A percentile compares a stretch with the other conserved stretches of the same genome.
Conservation (phyloP, 305 asterid genomes). For the Striga hermonthica region DNA sequence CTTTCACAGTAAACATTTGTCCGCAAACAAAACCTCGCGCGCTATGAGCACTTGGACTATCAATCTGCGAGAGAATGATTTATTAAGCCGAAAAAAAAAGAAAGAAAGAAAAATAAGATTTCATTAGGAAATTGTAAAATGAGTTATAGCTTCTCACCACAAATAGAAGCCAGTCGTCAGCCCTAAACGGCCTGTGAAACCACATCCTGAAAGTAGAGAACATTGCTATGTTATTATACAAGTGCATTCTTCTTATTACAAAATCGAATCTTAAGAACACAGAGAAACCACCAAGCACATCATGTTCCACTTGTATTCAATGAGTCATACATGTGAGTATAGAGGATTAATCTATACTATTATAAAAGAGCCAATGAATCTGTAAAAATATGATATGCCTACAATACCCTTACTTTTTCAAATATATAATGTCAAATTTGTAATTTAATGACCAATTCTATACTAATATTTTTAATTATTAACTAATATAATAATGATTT, state of each 20-base stretch:
- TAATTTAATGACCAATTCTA: too few relatives aligned
- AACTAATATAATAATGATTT: too few relatives aligned
- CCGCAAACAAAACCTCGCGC: constrained; percentile 89
- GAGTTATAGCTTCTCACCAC: constrained; percentile 55
- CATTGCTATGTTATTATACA: constrained; percentile 18
- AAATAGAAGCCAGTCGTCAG: constrained; percentile 95
- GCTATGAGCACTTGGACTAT: constrained; percentile 71
- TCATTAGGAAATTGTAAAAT: constrained; percentile 5
- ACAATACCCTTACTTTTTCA: too few relatives aligned
- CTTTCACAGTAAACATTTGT: constrained; percentile 67
- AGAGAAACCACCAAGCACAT: too few relatives aligned
- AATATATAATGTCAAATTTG: too few relatives aligned
- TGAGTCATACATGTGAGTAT: too few relatives aligned
- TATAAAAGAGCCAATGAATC: too few relatives aligned
- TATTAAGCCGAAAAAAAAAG: constrained; percentile 8
- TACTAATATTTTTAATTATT: too few relatives aligned
- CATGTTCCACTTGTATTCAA: too few relatives aligned
- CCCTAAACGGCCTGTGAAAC: constrained; percentile 87
- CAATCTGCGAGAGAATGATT: constrained; percentile 43
- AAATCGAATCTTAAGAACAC: too few relatives aligned
- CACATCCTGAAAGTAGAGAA: constrained; percentile 68
- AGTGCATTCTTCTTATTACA: not conserved
- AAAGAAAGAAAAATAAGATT: constrained; percentile 9
- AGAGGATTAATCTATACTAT: too few relatives aligned
- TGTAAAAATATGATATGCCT: too few relatives aligned